Base-by-base conservation (phyloP, 306 rosid species). In the Spatholobus suberectus region DNA sequence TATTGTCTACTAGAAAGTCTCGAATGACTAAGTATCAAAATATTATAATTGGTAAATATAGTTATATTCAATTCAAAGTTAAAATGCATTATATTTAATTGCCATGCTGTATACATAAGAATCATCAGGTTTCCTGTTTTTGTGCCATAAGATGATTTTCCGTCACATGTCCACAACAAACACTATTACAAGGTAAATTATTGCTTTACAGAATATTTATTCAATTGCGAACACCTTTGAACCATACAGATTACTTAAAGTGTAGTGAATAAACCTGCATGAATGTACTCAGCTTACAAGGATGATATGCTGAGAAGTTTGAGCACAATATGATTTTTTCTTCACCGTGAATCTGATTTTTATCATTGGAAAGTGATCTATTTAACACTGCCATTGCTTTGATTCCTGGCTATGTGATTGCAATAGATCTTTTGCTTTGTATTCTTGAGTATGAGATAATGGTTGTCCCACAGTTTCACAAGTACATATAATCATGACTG, bases 1-100 rank as follows among this genome's bases (percentile, higher is more conserved):
- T 63, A 5, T 70, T 61, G 54, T 6, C 35, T 83, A 15, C 51
- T 58, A 9, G 23, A 47, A 76, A 74, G 65, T 71, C 40, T 77
- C 78, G 7, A 18, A 59, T 70, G 72, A 58, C 35, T 10, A 46
- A 51, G 2, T 7, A 35, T 65, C 4, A 0, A 75, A 49, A 73
- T 29, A 40, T 13, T 55, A 68, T 68, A 21, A 63, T 24, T 11
- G 37, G 41, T 37, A 57, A 57, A 27, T n/a, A n/a, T n/a, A n/a
- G n/a, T n/a, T n/a, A 8, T 41, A 29, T 80, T 79, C 55, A 61
- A 13, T 29, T 18, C 15, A 18, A 47, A 21, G 13, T 81, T 70
- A 32, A 78, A 51, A 58, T 11, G 10, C 35, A 6, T 52, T 26
- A 10, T 15, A 26, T 26, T 4, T 8, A 47, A 61, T 21, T 9